Conservation (phyloP, 1,139 yeast genomes). For the Yamadazyma atmosphaerica region DNA sequence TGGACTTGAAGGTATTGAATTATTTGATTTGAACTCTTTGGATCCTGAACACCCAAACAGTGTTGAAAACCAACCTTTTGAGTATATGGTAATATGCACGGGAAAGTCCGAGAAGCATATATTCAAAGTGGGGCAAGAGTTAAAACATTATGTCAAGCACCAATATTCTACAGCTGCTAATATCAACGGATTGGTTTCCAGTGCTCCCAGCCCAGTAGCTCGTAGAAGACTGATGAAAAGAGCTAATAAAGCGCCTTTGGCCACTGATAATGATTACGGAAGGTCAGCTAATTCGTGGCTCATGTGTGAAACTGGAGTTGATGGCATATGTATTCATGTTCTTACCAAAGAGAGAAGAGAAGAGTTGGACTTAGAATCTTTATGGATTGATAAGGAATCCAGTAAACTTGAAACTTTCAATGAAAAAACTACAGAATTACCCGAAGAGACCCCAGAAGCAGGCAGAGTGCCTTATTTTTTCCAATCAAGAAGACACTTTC, state of each 20-base stretch:
- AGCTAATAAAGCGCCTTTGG: slow-evolving; percentile 54
- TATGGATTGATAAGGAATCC: slow-evolving; percentile 41
- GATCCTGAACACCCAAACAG: slow-evolving; percentile 44
- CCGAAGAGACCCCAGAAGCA: no score
- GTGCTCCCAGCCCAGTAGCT: slow-evolving; percentile 55
- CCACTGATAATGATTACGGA: slow-evolving; percentile 60
- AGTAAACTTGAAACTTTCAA: background rate
- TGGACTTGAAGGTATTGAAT: slow-evolving; percentile 60
- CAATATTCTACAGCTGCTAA: slow-evolving; percentile 38
- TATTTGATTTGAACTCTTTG: slow-evolving; percentile 50
- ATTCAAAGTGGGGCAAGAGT: slow-evolving; percentile 65
- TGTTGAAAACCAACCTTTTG: slow-evolving; percentile 30
- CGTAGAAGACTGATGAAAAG: slow-evolving; percentile 63
- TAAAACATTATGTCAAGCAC: slow-evolving; percentile 42
- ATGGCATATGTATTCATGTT: slow-evolving; percentile 67
- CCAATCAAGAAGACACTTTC: slow-evolving; percentile 12
- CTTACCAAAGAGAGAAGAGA: slow-evolving; percentile 68
- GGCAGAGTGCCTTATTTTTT: slow-evolving; percentile 12
- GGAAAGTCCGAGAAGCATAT: slow-evolving; percentile 81
- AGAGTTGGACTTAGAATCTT: slow-evolving; percentile 66
- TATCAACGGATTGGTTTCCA: slow-evolving; percentile 72
- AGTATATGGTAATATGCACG: slow-evolving; percentile 65
- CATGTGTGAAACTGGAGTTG: slow-evolving; percentile 57
- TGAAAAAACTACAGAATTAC: background rate
- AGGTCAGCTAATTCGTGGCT: slow-evolving; percentile 73